phyloP scores from a whole-genome alignment of 345 rosid species.

The Ceriops tagal region DNA sequence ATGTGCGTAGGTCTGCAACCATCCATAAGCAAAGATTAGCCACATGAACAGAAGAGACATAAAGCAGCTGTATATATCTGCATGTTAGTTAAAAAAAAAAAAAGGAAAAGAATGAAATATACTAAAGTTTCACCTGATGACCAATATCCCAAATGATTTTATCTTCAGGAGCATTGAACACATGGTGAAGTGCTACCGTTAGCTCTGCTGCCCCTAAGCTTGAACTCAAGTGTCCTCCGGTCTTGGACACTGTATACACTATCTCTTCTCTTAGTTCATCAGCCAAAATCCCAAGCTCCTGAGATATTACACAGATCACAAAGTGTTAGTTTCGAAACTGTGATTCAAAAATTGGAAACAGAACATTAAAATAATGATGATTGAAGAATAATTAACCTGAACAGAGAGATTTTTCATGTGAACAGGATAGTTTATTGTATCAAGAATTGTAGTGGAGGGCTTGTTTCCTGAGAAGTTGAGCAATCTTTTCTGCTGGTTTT shows the following conservation, averaged over 20 bases:
- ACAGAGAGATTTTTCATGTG: slow-evolving; percentile 42
- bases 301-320: background rate
- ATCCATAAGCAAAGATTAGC: background rate
- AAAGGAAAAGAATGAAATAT: background rate
- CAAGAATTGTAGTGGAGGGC: slow-evolving; percentile 42
- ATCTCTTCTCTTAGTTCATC: slow-evolving; percentile 43
- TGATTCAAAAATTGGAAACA: too few species aligned
- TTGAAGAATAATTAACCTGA: slow-evolving; percentile 20
- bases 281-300: slow-evolving; percentile 43
- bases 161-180: slow-evolving; percentile 44
- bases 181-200: slow-evolving; percentile 54
- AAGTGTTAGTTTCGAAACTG: too few species aligned
- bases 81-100: too few species aligned
- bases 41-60: background rate
- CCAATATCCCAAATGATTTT: slow-evolving; percentile 63
- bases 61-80: background rate
- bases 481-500: slow-evolving; percentile 9
- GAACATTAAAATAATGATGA: too few species aligned
- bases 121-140: slow-evolving; percentile 37
- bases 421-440: slow-evolving; percentile 35
- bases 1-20: slow-evolving; percentile 38
- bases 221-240: slow-evolving; percentile 50
- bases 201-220: slow-evolving; percentile 51
- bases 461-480: slow-evolving; percentile 33
- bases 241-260: slow-evolving; percentile 42